A percentile compares a stretch with the other conserved stretches of the same genome.
These are phyloP conservation scores for Globisporangium rhizosaccharum DNA, from an alignment of 352 stramenopile genomes.

Conservation along the genomic window DNA sequence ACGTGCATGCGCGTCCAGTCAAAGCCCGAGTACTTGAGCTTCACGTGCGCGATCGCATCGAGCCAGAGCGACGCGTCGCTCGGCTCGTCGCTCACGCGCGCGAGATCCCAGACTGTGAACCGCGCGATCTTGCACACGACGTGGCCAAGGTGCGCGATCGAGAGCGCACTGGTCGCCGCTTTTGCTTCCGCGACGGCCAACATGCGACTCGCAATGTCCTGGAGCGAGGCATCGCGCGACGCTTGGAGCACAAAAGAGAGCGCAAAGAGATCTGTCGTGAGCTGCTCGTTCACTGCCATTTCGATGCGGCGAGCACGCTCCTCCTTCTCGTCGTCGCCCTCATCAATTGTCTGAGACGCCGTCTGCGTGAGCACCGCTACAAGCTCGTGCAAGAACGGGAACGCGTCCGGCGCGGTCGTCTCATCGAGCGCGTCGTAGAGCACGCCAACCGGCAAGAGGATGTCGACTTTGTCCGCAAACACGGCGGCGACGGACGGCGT, in stretches of 20 bases:
- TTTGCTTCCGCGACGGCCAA: constrained; percentile 41
- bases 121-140: constrained; percentile 60
- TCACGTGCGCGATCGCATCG: constrained; percentile 51
- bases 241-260: constrained; percentile 53
- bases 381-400: constrained; percentile 36
- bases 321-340: neutral
- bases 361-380: constrained; percentile 1
- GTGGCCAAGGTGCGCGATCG: constrained; percentile 50
- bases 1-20: constrained; percentile 62
- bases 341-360: neutral
- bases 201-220: constrained; percentile 38
- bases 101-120: constrained; percentile 57
- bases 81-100: constrained; percentile 21
- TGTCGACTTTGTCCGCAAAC: constrained; percentile 39
- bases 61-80: constrained; percentile 31
- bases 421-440: constrained; percentile 34
- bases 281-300: constrained; percentile 35
- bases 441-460: constrained; percentile 40
- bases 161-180: constrained; percentile 30
- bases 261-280: constrained; percentile 69
- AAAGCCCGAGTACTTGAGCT: constrained; percentile 61
- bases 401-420: constrained; percentile 3
- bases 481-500: neutral
- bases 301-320: constrained; percentile 1
- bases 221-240: constrained; percentile 15